Base-by-base conservation (phyloP, 768 basidiomycete species). In the Roridomyces roridus region DNA sequence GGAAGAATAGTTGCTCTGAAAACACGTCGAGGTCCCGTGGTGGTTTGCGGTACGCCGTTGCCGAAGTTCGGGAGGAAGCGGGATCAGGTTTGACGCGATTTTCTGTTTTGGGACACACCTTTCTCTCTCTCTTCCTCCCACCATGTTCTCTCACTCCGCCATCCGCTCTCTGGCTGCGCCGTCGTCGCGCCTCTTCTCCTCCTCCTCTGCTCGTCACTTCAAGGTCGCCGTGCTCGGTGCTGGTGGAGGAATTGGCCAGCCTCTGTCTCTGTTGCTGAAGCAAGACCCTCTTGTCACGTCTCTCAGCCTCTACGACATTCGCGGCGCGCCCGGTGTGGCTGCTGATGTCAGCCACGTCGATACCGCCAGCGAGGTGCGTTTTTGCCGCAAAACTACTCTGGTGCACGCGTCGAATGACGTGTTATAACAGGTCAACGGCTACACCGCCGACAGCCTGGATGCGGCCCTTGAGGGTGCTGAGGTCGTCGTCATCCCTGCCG, bases 191-290 rank as follows among this genome's bases (percentile, higher is more conserved):
- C 76, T 82, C 50, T 94, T 94, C 80, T 92, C 91, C 43, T 87
- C 91, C 24, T 87, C 88, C 21, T 78, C 84, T 23, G 70, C 86
- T 41, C 84, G 87, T 67, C 83, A 82, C 62, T 88, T 87, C 64
- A 96, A 95, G 80, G 96, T 97, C 73, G 91, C 92, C 46, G 96
- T 99, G 58, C 92, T 97, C 73, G 96, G 96, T 67, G 97, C 97
- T 59, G 96, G 94, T 68, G 96, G 96, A 83, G 96, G 96, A 75
- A 98, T 98, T 74, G 96, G 96, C 73, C 96, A 98, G 76, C 96
- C 96, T 70, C 80, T 98, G 67, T 96, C 94, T 44, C 79, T 98
- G 63, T 83, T 97, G 63, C 87, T 98, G 73, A 98, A 98, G 83
- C 85, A 79, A 64, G 91, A 99, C 81, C 94, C 94, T 39, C 79